Percentiles rank a stretch among this genome's conserved stretches.
Evolutionary conservation across 169 alveolate species (phyloP).

Genomic region (Eimeria maxima): DNA sequence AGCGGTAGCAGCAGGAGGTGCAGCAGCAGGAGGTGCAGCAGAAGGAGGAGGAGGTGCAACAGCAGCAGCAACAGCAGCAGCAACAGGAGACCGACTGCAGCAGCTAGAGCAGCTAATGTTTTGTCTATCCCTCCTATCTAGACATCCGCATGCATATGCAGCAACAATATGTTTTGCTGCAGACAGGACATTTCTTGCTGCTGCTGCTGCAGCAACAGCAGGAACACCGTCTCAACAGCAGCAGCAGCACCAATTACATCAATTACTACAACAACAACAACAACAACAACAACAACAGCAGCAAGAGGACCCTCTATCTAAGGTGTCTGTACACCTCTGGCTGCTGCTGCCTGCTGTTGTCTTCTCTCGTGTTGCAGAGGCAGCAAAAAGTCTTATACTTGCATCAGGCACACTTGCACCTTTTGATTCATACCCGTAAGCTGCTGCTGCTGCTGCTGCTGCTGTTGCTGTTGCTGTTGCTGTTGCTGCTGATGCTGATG

Average conservation of each 20-base stretch:
- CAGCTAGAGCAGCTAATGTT: constrained; percentile 45
- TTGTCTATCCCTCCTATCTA: neutral
- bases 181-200: constrained; percentile 18
- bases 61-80: neutral
- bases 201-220: constrained; percentile 84
- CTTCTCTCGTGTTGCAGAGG: constrained; percentile 3
- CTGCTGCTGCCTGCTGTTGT: constrained; percentile 5
- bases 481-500: neutral
- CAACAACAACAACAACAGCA: neutral
- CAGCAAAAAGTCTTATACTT: constrained; percentile 10
- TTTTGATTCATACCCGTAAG: constrained; percentile 36
- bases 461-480: constrained; percentile 15
- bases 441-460: constrained; percentile 28
- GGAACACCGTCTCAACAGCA: constrained; percentile 80
- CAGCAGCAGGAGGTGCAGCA: neutral
- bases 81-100: constrained; percentile 50
- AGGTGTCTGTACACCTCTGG: constrained; percentile 34
- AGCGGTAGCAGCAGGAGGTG: neutral
- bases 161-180: constrained; percentile 6
- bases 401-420: constrained; percentile 73
- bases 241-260: neutral
- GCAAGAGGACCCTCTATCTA: neutral
- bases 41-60: too few species aligned
- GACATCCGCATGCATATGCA: constrained; percentile 13
- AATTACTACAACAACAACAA: neutral